Evolutionary conservation across 148 eudicot species (phyloP).

Genomic region (Fallopia convolvulus): DNA sequence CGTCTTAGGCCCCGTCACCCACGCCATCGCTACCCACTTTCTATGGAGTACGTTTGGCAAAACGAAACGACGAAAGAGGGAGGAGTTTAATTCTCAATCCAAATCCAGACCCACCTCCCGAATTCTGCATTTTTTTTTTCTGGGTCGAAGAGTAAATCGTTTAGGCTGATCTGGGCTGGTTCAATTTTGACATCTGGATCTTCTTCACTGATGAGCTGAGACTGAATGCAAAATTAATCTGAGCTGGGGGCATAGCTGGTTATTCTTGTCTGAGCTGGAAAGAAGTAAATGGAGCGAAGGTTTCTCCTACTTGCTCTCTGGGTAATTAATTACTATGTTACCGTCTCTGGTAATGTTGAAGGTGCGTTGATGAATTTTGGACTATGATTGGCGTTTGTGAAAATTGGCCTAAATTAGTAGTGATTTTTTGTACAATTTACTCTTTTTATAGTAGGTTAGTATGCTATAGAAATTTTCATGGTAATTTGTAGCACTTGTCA

Average conservation of each 20-base stretch:
- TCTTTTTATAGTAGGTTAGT: not conserved
- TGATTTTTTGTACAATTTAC: not conserved
- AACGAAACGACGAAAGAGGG: not conserved
- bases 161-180: not conserved
- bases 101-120: not conserved
- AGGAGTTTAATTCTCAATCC: not conserved
- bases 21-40: not conserved
- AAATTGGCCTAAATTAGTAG: not conserved
- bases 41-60: not conserved
- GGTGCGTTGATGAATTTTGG: not conserved
- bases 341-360: constrained; percentile 7
- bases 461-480: not conserved
- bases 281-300: not conserved
- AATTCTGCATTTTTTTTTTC: not conserved
- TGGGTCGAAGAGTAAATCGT: not conserved
- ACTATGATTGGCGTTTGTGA: not conserved
- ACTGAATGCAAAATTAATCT: not conserved
- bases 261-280: not conserved
- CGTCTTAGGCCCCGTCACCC: not conserved
- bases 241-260: not conserved
- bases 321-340: not conserved
- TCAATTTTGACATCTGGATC: not conserved
- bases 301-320: not conserved
- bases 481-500: not conserved
- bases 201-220: not conserved